Conservation (phyloP, 2,329 filamentous ascomycete genomes). For the Allantophomopsis lycopodina region DNA sequence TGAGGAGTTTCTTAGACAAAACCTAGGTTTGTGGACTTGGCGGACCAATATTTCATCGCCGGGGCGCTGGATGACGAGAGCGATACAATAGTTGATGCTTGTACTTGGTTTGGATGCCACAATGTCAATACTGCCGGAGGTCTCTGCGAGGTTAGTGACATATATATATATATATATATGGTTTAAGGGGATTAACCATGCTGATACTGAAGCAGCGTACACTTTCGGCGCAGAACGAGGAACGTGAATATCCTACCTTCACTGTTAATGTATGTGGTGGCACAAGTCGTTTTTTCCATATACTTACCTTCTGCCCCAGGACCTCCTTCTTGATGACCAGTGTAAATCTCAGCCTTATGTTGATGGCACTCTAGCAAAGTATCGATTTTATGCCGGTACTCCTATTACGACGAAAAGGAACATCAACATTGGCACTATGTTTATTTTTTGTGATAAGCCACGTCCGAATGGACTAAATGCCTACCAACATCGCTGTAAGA, state of each 20-base stretch:
- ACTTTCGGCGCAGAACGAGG: constrained; percentile 5
- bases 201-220: constrained; percentile 6
- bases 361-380: constrained; percentile 8
- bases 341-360: constrained; percentile 10
- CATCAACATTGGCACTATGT: constrained; percentile 14
- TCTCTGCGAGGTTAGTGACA: constrained; percentile 13
- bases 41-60: constrained; percentile 14
- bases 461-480: constrained; percentile 30
- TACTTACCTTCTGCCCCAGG: constrained; percentile 11
- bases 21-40: constrained; percentile 10
- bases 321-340: constrained; percentile 9
- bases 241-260: constrained; percentile 9
- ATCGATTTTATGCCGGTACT: constrained; percentile 13
- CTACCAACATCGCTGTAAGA: too few species aligned
- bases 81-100: too few species aligned
- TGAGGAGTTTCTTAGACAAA: neutral
- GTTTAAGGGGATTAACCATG: too few species aligned
- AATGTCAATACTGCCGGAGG: constrained; percentile 11
- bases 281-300: constrained; percentile 7
- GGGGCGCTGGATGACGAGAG: constrained; percentile 7
- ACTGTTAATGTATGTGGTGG: constrained; percentile 3
- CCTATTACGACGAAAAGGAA: constrained; percentile 12
- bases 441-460: constrained; percentile 21
- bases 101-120: constrained; percentile 13
- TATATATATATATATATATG: neutral